Evolutionary conservation across 495 filamentous ascomycete genomes (phyloP).

Genomic region (Parachaetomium inaequale): DNA sequence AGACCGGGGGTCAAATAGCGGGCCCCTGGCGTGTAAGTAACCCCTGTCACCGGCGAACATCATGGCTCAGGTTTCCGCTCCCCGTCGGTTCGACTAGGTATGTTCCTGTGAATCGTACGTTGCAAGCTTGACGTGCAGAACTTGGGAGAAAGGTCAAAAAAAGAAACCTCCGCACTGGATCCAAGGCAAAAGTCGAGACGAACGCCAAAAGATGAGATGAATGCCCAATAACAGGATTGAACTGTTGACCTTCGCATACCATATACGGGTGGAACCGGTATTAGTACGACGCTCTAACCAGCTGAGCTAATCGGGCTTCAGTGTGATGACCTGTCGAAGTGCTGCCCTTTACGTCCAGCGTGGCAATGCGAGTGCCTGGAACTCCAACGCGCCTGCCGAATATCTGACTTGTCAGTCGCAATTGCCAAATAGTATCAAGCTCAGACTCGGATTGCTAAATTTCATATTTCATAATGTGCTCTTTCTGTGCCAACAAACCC

Average conservation of each 20-base stretch:
- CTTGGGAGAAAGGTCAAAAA: not conserved
- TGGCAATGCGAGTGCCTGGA: too few species aligned
- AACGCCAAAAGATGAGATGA: not conserved
- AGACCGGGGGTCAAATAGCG: too few species aligned
- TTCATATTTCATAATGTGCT: not conserved
- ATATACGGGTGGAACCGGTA: conserved; percentile 19
- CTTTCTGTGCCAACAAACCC: not conserved
- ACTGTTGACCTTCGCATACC: conserved; percentile 37
- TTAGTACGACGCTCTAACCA: conserved; percentile 38
- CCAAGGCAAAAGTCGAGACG: too few species aligned
- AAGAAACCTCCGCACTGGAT: not conserved
- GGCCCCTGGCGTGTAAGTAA: too few species aligned
- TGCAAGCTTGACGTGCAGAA: too few species aligned
- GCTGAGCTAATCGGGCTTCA: conserved; percentile 33
- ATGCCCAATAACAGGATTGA: conserved; percentile 37
- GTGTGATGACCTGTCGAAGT: not conserved
- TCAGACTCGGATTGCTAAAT: not conserved
- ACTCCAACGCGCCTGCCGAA: not conserved
- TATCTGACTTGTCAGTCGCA: not conserved
- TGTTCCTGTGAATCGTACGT: too few species aligned
- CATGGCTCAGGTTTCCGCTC: too few species aligned
- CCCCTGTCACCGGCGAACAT: too few species aligned
- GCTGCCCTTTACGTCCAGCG: too few species aligned
- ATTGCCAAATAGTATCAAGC: not conserved
- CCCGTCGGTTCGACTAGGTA: too few species aligned